A percentile compares a stretch with the other conserved stretches of the same genome.
Conservation (phyloP, 73 alveolate genomes). For the Uronychia binucleata region DNA sequence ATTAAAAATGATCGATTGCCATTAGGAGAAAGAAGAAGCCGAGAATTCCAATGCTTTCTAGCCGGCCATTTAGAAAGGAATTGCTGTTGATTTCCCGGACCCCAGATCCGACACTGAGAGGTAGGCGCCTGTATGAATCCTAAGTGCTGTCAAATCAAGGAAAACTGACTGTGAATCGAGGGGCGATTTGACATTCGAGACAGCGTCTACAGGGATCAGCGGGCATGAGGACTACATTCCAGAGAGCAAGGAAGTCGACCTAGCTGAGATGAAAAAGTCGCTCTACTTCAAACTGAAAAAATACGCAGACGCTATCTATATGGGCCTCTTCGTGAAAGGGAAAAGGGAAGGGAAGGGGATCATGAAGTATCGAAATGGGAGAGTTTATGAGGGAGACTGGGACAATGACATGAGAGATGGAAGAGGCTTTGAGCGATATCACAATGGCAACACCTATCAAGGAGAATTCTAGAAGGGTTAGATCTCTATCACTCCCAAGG, state of each 20-base stretch:
- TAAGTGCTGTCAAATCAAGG: not conserved
- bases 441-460: constrained; percentile 57
- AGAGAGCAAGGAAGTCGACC: not conserved
- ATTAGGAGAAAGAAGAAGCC: not conserved
- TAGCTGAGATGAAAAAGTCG: not conserved
- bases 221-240: not conserved
- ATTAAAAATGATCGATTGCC: not conserved
- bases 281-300: not conserved
- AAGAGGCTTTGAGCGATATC: constrained; percentile 62
- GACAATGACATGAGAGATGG: constrained; percentile 53
- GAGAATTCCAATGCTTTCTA: not conserved
- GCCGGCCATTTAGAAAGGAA: not conserved
- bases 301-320: constrained; percentile 33
- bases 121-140: not conserved
- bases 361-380: constrained; percentile 18
- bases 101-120: not conserved
- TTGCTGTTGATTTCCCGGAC: not conserved
- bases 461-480: constrained; percentile 48
- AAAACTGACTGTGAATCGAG: not conserved
- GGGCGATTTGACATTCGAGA: not conserved
- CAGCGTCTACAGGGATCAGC: not conserved
- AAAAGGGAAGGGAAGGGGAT: constrained; percentile 1
- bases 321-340: not conserved
- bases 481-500: constrained; percentile 4
- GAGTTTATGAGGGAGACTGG: constrained; percentile 54